Base-by-base conservation (phyloP, 495 filamentous ascomycete species). In the Hypoxylon fuscum region DNA sequence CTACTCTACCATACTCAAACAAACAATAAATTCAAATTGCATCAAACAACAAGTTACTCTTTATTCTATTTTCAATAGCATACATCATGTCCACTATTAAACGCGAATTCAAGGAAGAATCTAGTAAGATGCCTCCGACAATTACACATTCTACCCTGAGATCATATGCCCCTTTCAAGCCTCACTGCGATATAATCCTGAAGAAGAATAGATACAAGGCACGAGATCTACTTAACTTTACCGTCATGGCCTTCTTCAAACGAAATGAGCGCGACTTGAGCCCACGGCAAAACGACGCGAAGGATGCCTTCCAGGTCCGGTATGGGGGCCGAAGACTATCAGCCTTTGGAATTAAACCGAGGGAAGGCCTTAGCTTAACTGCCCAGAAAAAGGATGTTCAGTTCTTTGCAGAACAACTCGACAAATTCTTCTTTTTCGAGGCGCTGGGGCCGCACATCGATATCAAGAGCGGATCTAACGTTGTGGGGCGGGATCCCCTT, bases 391-490 rank as follows among this genome's bases (percentile, higher is more conserved):
- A 41, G 0, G 58, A 67, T 25, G n/a, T 58, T 3, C 7, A 14
- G 22, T 47, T 9, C 15, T 7, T 43, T 2, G 37, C 44, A 2
- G 0, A 42, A 2, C 18, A 27, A 12, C 46, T 67, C 3, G 63
- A 67, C 29, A 14, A 46, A 0, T 66, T 52, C 46, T 67, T 67
- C 27, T 62, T 67, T 58, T 50, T 67, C 9, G 17, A 34, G 0
- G n/a, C 15, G 2, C 47, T 67, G 9, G n/a, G 17, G n/a, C 14
- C 5, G 2, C 10, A 54, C 12, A 11, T 62, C 5, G 0, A 9
- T 4, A 7, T 66, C 29, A 23, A 18, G 11, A 44, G 17, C 34
- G 63, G 63, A 4, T 2, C 62, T 5, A 37, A 57, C 7, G 17
- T 52, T 1, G 46, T 62, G 1, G 56, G 57, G 1, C 5, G 23